Conservation (phyloP, 1,284 basidiomycete genomes). For the Coniophora puteana region DNA sequence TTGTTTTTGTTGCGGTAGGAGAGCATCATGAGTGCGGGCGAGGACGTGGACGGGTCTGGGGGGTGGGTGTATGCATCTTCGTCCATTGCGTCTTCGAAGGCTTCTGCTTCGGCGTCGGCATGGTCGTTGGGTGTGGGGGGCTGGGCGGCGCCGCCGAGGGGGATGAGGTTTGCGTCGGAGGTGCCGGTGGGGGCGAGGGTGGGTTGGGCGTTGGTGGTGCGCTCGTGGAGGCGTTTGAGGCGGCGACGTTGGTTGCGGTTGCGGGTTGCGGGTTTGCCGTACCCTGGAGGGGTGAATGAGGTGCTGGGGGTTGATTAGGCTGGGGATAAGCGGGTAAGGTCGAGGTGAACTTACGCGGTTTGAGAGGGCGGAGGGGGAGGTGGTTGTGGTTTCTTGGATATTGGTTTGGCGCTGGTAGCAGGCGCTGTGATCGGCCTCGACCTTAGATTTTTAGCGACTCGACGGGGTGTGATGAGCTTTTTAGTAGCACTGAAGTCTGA, state of each 20-base stretch:
- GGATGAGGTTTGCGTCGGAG: conserved; percentile 34
- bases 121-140: not conserved
- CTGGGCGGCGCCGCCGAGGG: conserved; percentile 20
- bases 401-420: conserved; percentile 1
- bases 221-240: conserved; percentile 38
- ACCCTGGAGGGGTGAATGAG: conserved; percentile 50
- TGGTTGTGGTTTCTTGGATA: not conserved
- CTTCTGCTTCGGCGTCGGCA: not conserved
- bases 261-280: conserved; percentile 64
- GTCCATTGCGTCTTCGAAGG: not conserved
- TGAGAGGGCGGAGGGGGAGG: no score
- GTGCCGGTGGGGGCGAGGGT: conserved; percentile 7
- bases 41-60: conserved; percentile 9
- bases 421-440: no score
- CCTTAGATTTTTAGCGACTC: no score
- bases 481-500: no score
- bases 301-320: conserved; percentile 7
- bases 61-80: conserved; percentile 10
- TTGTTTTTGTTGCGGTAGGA: conserved; percentile 73
- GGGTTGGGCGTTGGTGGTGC: conserved; percentile 10
- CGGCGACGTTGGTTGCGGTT: conserved; percentile 65
- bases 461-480: not conserved
- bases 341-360: no score
- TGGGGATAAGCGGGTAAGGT: not conserved
- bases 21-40: conserved; percentile 44